Evolutionary conservation across 1,284 basidiomycete genomes (phyloP).

Genomic region (Hypsizygus ulmarius): DNA sequence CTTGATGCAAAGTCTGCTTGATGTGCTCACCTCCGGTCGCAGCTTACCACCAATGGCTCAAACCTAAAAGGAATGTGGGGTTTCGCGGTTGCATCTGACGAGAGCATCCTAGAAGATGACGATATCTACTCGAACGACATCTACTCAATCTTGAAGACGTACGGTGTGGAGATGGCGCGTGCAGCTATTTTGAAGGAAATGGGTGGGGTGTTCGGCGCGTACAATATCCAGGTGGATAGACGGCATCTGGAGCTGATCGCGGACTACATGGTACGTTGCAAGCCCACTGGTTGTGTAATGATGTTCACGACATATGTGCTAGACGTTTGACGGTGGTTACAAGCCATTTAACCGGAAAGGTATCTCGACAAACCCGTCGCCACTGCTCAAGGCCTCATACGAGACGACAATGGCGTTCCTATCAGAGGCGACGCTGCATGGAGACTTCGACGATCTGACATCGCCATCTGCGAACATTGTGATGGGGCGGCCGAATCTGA

Average conservation of each 20-base stretch:
- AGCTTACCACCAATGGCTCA: slow-evolving; percentile 87
- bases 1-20: background rate
- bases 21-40: slow-evolving; percentile 8
- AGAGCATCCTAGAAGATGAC: slow-evolving; percentile 78
- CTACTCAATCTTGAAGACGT: slow-evolving; percentile 87
- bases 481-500: slow-evolving; percentile 77
- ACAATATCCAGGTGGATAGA: slow-evolving; percentile 95
- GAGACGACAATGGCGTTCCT: slow-evolving; percentile 97
- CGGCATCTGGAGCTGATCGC: slow-evolving; percentile 97
- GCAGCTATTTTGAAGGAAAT: slow-evolving; percentile 91
- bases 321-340: slow-evolving; percentile 98
- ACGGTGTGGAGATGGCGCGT: slow-evolving; percentile 97
- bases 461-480: slow-evolving; percentile 93
- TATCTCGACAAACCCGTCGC: slow-evolving; percentile 87
- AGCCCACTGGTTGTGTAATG: slow-evolving; percentile 3
- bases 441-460: slow-evolving; percentile 91
- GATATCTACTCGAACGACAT: slow-evolving; percentile 95
- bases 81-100: slow-evolving; percentile 64
- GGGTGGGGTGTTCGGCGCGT: slow-evolving; percentile 91
- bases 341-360: slow-evolving; percentile 98
- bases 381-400: slow-evolving; percentile 94
- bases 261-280: slow-evolving; percentile 88
- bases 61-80: slow-evolving; percentile 93
- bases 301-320: slow-evolving; percentile 15
- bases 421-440: slow-evolving; percentile 90